Conservation (phyloP, 768 basidiomycete genomes). For the Phylloporus arenicola region DNA sequence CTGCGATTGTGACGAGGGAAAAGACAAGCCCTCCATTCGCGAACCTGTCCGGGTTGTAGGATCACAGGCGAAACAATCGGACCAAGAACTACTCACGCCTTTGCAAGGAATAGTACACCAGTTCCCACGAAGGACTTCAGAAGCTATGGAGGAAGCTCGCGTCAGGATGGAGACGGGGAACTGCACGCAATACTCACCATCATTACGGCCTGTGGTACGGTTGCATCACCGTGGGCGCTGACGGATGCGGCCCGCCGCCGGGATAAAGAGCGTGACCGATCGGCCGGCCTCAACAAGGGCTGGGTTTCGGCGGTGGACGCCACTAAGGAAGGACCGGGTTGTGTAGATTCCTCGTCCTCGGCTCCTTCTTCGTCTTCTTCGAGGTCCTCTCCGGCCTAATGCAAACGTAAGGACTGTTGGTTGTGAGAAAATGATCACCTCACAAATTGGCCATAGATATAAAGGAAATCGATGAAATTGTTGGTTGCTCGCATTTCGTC, state of each 20-base stretch:
- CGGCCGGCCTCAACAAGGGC: conserved; percentile 44
- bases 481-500: conserved; percentile 61
- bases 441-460: conserved; percentile 94
- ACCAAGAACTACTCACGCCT: conserved; percentile 50
- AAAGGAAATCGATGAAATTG: conserved; percentile 93
- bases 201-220: conserved; percentile 83
- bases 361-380: conserved; percentile 77
- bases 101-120: conserved; percentile 92
- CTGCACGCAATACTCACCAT: conserved; percentile 55
- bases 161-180: conserved; percentile 1
- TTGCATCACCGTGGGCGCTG: conserved; percentile 76
- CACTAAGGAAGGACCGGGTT: conserved; percentile 9
- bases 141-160: conserved; percentile 43
- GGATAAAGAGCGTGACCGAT: conserved; percentile 46
- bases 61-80: not conserved
- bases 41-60: conserved; percentile 50
- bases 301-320: conserved; percentile 39
- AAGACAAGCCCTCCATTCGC: conserved; percentile 94
- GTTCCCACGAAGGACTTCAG: conserved; percentile 94
- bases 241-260: conserved; percentile 52
- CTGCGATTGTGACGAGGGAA: conserved; percentile 67
- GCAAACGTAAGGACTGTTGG: conserved; percentile 2
- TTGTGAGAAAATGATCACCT: conserved; percentile 29
- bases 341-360: conserved; percentile 49
- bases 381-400: conserved; percentile 83